Evolutionary conservation across 345 rosid genomes (phyloP).

Genomic region (Eucalyptus regnans): DNA sequence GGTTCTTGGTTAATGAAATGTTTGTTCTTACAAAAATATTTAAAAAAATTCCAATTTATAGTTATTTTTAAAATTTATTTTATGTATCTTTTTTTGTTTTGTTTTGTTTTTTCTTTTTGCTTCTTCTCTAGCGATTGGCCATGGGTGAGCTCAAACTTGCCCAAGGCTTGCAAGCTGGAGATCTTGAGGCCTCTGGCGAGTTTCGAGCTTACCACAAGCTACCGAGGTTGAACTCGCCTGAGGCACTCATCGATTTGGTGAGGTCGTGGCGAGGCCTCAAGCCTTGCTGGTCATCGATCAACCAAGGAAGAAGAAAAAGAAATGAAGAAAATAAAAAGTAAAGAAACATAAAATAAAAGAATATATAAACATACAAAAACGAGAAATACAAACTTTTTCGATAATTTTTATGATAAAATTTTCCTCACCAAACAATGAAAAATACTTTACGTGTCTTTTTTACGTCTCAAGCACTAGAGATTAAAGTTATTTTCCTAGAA

Average conservation of each 20-base stretch:
- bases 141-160: rapidly evolving
- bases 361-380: no score
- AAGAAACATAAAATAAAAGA: rapidly evolving
- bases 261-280: rapidly evolving
- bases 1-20: no score
- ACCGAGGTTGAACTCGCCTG: background rate
- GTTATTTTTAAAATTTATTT: no score
- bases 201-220: rapidly evolving
- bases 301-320: background rate
- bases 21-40: no score
- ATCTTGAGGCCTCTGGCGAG: rapidly evolving
- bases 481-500: no score
- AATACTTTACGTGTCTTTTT: no score
- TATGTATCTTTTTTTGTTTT: no score
- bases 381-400: no score
- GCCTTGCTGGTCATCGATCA: rapidly evolving
- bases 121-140: rapidly evolving
- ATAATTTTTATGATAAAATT: no score
- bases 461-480: rapidly evolving
- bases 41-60: no score
- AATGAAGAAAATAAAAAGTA: no score
- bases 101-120: no score
- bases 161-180: rapidly evolving
- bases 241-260: rapidly evolving
- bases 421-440: rapidly evolving